Evolutionary conservation across 768 basidiomycete species (phyloP).

Genomic region (Serendipita sp.): DNA sequence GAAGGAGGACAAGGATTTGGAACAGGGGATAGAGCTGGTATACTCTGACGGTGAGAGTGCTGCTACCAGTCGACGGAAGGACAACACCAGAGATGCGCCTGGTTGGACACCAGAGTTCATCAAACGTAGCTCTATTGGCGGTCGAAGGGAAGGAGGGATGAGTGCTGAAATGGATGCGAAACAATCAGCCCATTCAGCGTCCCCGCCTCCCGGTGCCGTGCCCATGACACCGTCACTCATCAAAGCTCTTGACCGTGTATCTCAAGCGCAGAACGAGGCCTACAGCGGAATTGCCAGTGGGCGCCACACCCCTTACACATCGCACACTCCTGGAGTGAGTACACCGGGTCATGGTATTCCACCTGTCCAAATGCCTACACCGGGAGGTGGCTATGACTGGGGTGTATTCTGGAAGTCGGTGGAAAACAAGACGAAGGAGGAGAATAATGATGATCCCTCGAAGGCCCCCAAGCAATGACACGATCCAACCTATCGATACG

Average conservation of each 20-base stretch:
- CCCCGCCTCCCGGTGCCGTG: slow-evolving; percentile 24
- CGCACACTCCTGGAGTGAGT: slow-evolving; percentile 5
- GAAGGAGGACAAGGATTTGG: slow-evolving; percentile 12
- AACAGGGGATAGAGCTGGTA: slow-evolving; percentile 19
- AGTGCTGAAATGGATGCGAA: slow-evolving; percentile 13
- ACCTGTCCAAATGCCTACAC: slow-evolving; percentile 5
- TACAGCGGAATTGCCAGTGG: slow-evolving; percentile 18
- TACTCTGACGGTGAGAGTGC: slow-evolving; percentile 33
- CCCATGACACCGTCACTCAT: slow-evolving; percentile 52
- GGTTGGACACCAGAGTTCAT: slow-evolving; percentile 39
- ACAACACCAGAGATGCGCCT: slow-evolving; percentile 13
- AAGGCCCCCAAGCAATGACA: background rate
- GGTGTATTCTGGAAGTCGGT: slow-evolving; percentile 33
- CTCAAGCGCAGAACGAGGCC: slow-evolving; percentile 38
- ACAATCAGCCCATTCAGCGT: slow-evolving; percentile 7
- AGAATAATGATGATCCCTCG: background rate
- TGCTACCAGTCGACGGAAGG: slow-evolving; percentile 1
- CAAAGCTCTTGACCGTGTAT: slow-evolving; percentile 43
- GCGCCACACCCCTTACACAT: slow-evolving; percentile 1
- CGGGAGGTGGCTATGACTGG: slow-evolving; percentile 21
- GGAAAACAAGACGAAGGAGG: slow-evolving; percentile 17
- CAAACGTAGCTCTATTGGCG: slow-evolving; percentile 21
- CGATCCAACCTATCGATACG: background rate
- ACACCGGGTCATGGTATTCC: slow-evolving; percentile 10
- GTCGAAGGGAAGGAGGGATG: slow-evolving; percentile 8